Evolutionary conservation across 495 filamentous ascomycete species (phyloP).

Genomic region (Staphylotrichum longicolle): DNA sequence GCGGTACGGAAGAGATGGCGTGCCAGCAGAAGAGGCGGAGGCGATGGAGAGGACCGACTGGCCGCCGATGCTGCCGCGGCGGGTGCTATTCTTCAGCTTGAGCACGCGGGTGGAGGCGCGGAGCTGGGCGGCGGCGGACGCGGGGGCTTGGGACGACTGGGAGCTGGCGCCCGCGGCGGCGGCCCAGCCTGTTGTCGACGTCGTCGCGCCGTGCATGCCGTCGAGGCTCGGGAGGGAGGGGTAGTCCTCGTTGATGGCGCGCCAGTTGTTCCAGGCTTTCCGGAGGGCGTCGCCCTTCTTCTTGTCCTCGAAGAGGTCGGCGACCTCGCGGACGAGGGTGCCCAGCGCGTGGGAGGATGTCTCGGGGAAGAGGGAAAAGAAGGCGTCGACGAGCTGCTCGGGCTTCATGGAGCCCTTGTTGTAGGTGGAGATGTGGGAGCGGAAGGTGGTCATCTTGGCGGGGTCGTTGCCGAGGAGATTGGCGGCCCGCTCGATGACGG

Average conservation of each 20-base stretch:
- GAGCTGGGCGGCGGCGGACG: slow-evolving; percentile 32
- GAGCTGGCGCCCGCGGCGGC: slow-evolving; percentile 38
- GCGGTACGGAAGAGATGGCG: slow-evolving; percentile 34
- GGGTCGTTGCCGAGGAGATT: slow-evolving; percentile 73
- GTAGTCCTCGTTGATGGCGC: slow-evolving; percentile 93
- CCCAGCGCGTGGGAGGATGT: slow-evolving; percentile 73
- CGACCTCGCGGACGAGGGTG: slow-evolving; percentile 86
- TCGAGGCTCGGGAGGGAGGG: slow-evolving; percentile 76
- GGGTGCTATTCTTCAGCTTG: slow-evolving; percentile 50
- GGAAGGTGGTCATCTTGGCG: slow-evolving; percentile 72
- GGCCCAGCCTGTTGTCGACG: slow-evolving; percentile 51
- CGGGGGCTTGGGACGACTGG: slow-evolving; percentile 21
- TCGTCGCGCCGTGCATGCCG: slow-evolving; percentile 53
- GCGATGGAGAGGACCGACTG: slow-evolving; percentile 44
- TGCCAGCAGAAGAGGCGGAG: slow-evolving; percentile 39
- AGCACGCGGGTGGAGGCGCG: slow-evolving; percentile 45
- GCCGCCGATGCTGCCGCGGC: slow-evolving; percentile 28
- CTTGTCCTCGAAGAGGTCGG: slow-evolving; percentile 86
- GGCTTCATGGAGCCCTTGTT: slow-evolving; percentile 64
- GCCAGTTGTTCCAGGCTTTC: slow-evolving; percentile 90
- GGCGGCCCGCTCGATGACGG: slow-evolving; percentile 80
- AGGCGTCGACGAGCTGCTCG: slow-evolving; percentile 72
- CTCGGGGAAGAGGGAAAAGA: slow-evolving; percentile 76
- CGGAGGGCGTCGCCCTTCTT: slow-evolving; percentile 67
- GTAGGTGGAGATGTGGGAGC: slow-evolving; percentile 71